Conservation (phyloP, 495 filamentous ascomycete genomes). For the Penicillium nucicola region DNA sequence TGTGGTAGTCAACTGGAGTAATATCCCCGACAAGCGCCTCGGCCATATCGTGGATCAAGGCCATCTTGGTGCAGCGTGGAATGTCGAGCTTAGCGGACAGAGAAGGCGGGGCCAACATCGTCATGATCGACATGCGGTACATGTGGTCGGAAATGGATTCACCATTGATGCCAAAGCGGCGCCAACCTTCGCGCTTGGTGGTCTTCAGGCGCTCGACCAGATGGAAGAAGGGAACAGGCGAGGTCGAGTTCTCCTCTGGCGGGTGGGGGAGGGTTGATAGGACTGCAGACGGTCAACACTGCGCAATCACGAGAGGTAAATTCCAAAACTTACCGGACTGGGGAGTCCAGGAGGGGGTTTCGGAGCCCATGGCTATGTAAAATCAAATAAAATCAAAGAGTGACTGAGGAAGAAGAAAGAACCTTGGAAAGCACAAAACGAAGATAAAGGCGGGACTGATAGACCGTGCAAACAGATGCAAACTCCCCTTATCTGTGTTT, state of each 20-base stretch:
- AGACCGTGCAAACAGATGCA: conserved; percentile 29
- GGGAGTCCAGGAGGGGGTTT: conserved; percentile 14
- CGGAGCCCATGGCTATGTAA: conserved; percentile 24
- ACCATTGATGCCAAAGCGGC: conserved; percentile 71
- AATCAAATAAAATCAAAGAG: conserved; percentile 9
- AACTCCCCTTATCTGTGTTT: conserved; percentile 29
- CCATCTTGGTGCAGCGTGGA: conserved; percentile 85
- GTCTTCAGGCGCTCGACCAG: conserved; percentile 91
- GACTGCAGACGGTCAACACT: conserved; percentile 22
- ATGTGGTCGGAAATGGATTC: conserved; percentile 98
- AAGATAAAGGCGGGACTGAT: conserved; percentile 7
- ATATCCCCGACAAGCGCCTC: conserved; percentile 94
- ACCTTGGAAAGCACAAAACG: conserved; percentile 2
- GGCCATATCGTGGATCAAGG: conserved; percentile 95
- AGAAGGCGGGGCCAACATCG: conserved; percentile 83
- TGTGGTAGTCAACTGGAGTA: conserved; percentile 70
- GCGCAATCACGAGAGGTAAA: neutral
- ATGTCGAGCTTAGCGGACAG: conserved; percentile 69
- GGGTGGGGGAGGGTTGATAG: conserved; percentile 48
- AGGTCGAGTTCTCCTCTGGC: conserved; percentile 57
- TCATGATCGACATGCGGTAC: conserved; percentile 98
- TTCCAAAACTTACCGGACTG: conserved; percentile 12
- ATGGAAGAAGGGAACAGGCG: conserved; percentile 90
- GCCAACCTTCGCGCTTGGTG: conserved; percentile 93
- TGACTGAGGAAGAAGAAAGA: conserved; percentile 7